A percentile compares a stretch with the other conserved stretches of the same genome.
Evolutionary conservation across 768 basidiomycete species (phyloP).

Genomic region (Gymnopilus junonius): DNA sequence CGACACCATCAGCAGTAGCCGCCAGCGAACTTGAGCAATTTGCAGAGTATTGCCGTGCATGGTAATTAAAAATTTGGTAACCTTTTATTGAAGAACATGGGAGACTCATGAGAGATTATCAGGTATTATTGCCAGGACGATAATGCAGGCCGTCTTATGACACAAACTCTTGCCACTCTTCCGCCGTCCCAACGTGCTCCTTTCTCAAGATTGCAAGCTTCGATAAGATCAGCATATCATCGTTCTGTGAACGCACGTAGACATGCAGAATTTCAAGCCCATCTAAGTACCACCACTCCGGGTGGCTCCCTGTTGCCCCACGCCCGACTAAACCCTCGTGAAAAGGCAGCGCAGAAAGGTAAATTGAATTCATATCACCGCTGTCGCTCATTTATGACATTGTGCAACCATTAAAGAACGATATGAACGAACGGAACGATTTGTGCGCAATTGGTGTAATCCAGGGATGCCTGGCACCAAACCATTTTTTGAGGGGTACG

Average conservation of each 20-base stretch:
- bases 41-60: slow-evolving; percentile 76
- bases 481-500: slow-evolving; percentile 78
- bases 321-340: slow-evolving; percentile 67
- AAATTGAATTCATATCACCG: slow-evolving; percentile 10
- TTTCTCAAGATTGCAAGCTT: slow-evolving; percentile 85
- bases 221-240: slow-evolving; percentile 85
- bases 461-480: slow-evolving; percentile 88
- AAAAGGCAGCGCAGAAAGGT: slow-evolving; percentile 72
- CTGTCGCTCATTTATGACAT: not conserved
- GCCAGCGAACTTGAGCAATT: slow-evolving; percentile 78
- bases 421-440: slow-evolving; percentile 73
- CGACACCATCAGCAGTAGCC: slow-evolving; percentile 69
- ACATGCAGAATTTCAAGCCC: slow-evolving; percentile 85
- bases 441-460: slow-evolving; percentile 83
- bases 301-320: slow-evolving; percentile 82
- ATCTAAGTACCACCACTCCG: slow-evolving; percentile 76
- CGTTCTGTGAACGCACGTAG: slow-evolving; percentile 76
- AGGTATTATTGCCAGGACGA: slow-evolving; percentile 90
- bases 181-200: slow-evolving; percentile 86
- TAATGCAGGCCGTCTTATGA: slow-evolving; percentile 77
- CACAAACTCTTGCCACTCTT: slow-evolving; percentile 78
- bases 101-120: not conserved
- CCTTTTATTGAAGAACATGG: not conserved
- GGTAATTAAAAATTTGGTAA: slow-evolving; percentile 48
- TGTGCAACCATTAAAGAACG: slow-evolving; percentile 51